Conservation (phyloP, 140 eudicot genomes). For the Stevia rebaudiana region DNA sequence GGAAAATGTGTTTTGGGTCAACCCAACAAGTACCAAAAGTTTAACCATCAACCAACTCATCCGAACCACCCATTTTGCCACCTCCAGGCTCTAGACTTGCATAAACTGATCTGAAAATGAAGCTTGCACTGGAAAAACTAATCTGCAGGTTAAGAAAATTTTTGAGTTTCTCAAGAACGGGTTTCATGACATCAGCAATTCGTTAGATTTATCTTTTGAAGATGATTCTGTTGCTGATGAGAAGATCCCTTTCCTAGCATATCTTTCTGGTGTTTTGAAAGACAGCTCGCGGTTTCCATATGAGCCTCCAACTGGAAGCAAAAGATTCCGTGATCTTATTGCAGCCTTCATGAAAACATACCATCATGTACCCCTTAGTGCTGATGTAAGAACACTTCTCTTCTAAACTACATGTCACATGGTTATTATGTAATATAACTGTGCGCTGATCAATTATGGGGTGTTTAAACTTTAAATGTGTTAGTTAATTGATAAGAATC, state of each 20-base stretch:
- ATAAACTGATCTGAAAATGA: constrained; percentile 13
- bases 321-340: constrained; percentile 74
- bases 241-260: constrained; percentile 93
- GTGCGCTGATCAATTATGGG: background rate
- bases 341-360: constrained; percentile 86
- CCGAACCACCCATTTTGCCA: background rate
- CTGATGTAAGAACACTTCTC: constrained; percentile 56
- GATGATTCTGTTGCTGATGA: constrained; percentile 96
- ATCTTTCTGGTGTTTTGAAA: constrained; percentile 77
- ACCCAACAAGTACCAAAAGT: background rate
- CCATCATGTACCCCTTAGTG: constrained; percentile 77
- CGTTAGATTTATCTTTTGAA: constrained; percentile 73
- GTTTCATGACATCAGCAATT: constrained; percentile 74
- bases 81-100: constrained; percentile 4
- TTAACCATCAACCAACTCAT: background rate
- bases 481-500: background rate
- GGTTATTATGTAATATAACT: constrained; percentile 5
- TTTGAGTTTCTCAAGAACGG: constrained; percentile 84
- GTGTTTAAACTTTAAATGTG: constrained; percentile 7
- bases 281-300: constrained; percentile 61
- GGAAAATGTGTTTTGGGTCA: background rate
- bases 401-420: background rate
- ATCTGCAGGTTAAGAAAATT: constrained; percentile 80
- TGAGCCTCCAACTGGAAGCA: constrained; percentile 93
- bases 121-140: constrained; percentile 17